Evolutionary conservation across 495 filamentous ascomycete species (phyloP).

Genomic region (Penicillium steckii): DNA sequence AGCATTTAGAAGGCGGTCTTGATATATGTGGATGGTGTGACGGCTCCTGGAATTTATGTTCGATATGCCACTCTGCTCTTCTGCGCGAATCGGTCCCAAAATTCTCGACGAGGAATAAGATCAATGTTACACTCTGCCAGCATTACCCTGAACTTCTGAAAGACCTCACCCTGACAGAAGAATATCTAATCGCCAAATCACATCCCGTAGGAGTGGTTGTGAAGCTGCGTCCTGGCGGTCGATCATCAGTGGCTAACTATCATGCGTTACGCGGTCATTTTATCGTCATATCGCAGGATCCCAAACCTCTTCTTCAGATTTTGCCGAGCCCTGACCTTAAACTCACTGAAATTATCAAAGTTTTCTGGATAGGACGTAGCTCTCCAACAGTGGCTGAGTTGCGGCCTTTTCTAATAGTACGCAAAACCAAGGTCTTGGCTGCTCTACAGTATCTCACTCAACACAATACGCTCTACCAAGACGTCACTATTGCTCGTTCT

Average conservation of each 20-base stretch:
- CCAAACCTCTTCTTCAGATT: slow-evolving; percentile 11
- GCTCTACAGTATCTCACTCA: slow-evolving; percentile 10
- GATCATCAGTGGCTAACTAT: background rate
- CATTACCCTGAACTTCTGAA: slow-evolving; percentile 5
- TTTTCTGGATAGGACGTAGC: slow-evolving; percentile 1
- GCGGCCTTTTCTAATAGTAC: slow-evolving; percentile 2
- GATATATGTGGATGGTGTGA: background rate
- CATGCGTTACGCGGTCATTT: slow-evolving; percentile 12
- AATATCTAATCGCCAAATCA: background rate
- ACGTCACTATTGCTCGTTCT: background rate
- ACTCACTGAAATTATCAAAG: slow-evolving; percentile 2
- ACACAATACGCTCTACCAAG: slow-evolving; percentile 1
- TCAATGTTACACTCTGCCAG: slow-evolving; percentile 9
- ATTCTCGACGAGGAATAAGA: slow-evolving; percentile 5
- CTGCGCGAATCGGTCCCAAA: background rate
- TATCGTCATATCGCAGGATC: slow-evolving; percentile 13
- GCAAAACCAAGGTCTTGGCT: slow-evolving; percentile 6
- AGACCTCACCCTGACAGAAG: background rate
- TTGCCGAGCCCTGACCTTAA: slow-evolving; percentile 3
- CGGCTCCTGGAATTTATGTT: background rate
- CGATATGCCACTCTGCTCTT: background rate
- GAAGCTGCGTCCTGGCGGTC: background rate
- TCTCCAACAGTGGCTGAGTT: background rate
- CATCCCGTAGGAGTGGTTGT: background rate
- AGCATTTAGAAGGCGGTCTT: background rate